phyloP scores from a whole-genome alignment of 164 flowering plant species.

The Magnolia sinica region DNA sequence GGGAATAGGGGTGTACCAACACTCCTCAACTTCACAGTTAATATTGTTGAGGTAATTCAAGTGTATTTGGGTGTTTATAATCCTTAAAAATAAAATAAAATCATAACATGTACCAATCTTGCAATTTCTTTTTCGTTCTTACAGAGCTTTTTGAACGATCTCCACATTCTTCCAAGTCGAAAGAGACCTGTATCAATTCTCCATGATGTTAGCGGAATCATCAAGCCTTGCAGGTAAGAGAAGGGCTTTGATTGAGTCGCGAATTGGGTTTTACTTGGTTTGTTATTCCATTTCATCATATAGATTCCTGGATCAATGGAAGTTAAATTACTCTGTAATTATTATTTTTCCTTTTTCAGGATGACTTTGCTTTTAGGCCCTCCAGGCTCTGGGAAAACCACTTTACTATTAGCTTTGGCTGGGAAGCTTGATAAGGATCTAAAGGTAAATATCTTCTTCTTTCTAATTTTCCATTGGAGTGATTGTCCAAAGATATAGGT shows the following conservation, averaged over 20 bases:
- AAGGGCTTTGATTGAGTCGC: background rate
- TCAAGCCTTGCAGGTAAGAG: conserved; percentile 13
- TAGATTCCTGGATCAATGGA: background rate
- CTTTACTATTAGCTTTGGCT: conserved; percentile 32
- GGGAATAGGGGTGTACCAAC: conserved; percentile 82
- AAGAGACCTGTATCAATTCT: conserved; percentile 4
- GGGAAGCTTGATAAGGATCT: conserved; percentile 43
- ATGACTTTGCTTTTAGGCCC: conserved; percentile 42
- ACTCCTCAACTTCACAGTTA: conserved; percentile 37
- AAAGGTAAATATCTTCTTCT: conserved; percentile 28
- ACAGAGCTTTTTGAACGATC: conserved; percentile 7
- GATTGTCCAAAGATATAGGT: too few relatives aligned
- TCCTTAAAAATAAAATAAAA: background rate
- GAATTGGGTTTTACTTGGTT: background rate
- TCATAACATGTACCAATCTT: background rate
- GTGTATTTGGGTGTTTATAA: background rate
- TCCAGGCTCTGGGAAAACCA: conserved; percentile 34
- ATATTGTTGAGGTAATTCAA: conserved; percentile 12
- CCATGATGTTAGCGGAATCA: conserved; percentile 9
- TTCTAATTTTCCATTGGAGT: background rate
- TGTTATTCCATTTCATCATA: background rate
- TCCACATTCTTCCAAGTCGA: conserved; percentile 13
- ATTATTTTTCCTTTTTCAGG: conserved; percentile 12
- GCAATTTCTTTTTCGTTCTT: background rate
- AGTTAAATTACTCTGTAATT: background rate